Evolutionary conservation across 257 asterid genomes (phyloP).

Genomic region (Solanum ahanhuiri): DNA sequence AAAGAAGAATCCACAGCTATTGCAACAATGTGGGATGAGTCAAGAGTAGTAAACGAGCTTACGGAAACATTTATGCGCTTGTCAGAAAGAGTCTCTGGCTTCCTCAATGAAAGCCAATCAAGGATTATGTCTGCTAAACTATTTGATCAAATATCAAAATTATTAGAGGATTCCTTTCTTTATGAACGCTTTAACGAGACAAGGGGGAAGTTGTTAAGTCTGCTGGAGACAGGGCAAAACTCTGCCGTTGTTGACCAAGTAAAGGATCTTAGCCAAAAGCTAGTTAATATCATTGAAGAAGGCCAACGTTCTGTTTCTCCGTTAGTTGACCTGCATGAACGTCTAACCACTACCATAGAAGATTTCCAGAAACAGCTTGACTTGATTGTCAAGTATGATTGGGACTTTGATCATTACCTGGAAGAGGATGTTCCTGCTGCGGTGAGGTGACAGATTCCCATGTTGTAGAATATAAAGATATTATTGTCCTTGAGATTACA

Average conservation of each 20-base stretch:
- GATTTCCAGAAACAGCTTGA: constrained; percentile 96
- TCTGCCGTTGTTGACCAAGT: constrained; percentile 63
- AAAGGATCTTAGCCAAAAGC: constrained; percentile 64
- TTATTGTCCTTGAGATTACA: background rate
- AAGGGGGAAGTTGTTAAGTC: constrained; percentile 37
- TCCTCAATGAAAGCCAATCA: constrained; percentile 80
- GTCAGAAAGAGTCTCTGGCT: constrained; percentile 88
- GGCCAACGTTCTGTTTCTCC: constrained; percentile 90
- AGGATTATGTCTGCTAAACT: constrained; percentile 64
- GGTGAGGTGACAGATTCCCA: constrained; percentile 92
- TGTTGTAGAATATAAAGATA: constrained; percentile 15
- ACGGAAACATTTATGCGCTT: constrained; percentile 64
- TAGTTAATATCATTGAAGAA: constrained; percentile 73
- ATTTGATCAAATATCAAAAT: constrained; percentile 73
- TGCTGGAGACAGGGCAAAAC: constrained; percentile 64
- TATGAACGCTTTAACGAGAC: constrained; percentile 58
- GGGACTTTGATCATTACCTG: constrained; percentile 97
- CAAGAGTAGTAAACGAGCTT: constrained; percentile 55
- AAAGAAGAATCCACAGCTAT: constrained; percentile 34
- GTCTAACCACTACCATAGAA: constrained; percentile 53
- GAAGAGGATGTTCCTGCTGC: constrained; percentile 96
- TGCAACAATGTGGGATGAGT: constrained; percentile 62
- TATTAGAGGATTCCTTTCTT: constrained; percentile 65
- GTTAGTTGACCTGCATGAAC: constrained; percentile 70
- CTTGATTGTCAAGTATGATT: constrained; percentile 78